Evolutionary conservation across 129 eudicot species (phyloP).

Genomic region (Deinandra increscens): DNA sequence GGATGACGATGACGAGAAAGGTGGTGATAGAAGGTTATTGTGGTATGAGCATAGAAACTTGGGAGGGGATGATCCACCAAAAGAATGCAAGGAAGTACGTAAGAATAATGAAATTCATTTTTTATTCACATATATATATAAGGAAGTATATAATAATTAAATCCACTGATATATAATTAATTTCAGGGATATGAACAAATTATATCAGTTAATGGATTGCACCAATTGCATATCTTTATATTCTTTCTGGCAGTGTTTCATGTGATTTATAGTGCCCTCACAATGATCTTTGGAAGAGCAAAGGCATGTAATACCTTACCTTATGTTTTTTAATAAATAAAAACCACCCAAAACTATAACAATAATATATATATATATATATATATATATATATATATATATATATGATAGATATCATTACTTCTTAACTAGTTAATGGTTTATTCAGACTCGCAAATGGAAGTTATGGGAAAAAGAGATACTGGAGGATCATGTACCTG

Average conservation of each 20-base stretch:
- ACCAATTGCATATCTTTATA: slow-evolving; percentile 93
- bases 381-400: no score
- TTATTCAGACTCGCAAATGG: slow-evolving; percentile 74
- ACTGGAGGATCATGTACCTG: slow-evolving; percentile 23
- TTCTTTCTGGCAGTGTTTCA: slow-evolving; percentile 94
- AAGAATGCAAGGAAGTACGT: slow-evolving; percentile 50
- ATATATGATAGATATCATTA: no score
- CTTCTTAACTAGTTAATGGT: no score
- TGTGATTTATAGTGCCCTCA: slow-evolving; percentile 67
- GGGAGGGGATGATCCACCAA: slow-evolving; percentile 39
- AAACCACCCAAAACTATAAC: no score
- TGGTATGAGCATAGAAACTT: slow-evolving; percentile 67
- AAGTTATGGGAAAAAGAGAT: slow-evolving; percentile 73
- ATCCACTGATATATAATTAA: no score
- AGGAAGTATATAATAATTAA: no score
- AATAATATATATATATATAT: no score
- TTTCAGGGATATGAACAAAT: slow-evolving; percentile 69
- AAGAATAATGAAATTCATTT: no score
- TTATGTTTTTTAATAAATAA: no score
- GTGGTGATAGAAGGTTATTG: slow-evolving; percentile 47
- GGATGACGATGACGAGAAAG: slow-evolving; percentile 7
- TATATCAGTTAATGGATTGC: slow-evolving; percentile 70
- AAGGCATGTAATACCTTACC: slow-evolving; percentile 36
- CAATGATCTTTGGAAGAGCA: slow-evolving; percentile 74
- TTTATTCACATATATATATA: no score